These are phyloP conservation scores for Lodderomyces pseudojiufengensis DNA, from an alignment of 1,139 yeast species.

Conservation along the genomic window DNA sequence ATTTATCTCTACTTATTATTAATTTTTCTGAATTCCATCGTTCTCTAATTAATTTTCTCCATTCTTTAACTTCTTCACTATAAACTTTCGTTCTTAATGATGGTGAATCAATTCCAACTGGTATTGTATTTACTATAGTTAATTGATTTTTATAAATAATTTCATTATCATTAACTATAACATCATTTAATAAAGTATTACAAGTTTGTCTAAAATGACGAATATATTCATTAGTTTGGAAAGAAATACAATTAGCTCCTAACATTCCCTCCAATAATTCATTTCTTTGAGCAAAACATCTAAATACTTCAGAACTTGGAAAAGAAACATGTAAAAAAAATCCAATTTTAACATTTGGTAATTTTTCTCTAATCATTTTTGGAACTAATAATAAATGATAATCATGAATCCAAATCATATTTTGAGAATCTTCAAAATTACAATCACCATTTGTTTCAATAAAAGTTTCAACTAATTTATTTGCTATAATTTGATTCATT, in stretches of 20 bases:
- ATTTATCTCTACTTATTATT: conserved; percentile 83
- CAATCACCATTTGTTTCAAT: conserved; percentile 45
- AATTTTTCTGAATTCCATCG: conserved; percentile 72
- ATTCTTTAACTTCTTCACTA: conserved; percentile 54
- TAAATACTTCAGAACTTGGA: conserved; percentile 92
- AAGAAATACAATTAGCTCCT: conserved; percentile 84
- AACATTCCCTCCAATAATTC: conserved; percentile 76
- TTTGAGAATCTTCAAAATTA: conserved; percentile 41
- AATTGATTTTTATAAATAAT: conserved; percentile 64
- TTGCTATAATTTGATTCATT: conserved; percentile 78
- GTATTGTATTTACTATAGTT: conserved; percentile 63
- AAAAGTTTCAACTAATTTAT: conserved; percentile 63
- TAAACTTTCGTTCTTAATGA: conserved; percentile 47
- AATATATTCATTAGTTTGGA: conserved; percentile 90
- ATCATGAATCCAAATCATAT: conserved; percentile 86
- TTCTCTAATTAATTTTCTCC: conserved; percentile 71
- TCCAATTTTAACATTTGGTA: conserved; percentile 87
- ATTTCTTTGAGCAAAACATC: conserved; percentile 87
- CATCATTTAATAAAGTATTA: conserved; percentile 73
- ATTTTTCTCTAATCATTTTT: conserved; percentile 66
- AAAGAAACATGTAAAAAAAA: conserved; percentile 90
- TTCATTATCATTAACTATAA: conserved; percentile 79
- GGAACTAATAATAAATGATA: conserved; percentile 89
- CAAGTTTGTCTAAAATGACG: conserved; percentile 93
- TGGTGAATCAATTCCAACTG: conserved; percentile 85